Percentiles rank a stretch among this genome's conserved stretches.
Conservation (phyloP, 371 early-diverging fungal genomes). For the Apophysomyces ossiformis region DNA sequence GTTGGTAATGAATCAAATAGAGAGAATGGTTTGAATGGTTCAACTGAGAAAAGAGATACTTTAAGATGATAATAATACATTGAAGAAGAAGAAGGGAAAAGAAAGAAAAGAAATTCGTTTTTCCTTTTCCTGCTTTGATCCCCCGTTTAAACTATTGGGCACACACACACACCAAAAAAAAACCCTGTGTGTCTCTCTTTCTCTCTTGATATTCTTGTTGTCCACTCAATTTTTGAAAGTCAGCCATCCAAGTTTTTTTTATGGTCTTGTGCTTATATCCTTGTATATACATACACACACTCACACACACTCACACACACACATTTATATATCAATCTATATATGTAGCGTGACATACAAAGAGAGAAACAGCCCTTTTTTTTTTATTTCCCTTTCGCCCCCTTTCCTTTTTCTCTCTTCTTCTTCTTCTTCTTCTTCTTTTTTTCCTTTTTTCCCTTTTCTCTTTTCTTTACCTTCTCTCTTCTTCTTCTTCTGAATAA, state of each 20-base stretch:
- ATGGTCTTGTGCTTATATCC: background rate
- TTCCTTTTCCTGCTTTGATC: too few relatives aligned
- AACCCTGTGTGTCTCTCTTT: too few relatives aligned
- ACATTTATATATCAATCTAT: too few relatives aligned
- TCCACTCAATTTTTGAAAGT: background rate
- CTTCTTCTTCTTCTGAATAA: background rate
- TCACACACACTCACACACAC: too few relatives aligned
- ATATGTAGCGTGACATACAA: background rate
- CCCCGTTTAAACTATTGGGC: background rate
- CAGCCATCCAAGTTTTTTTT: constrained; percentile 8
- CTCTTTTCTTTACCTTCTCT: background rate
- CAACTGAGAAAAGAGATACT: constrained; percentile 38
- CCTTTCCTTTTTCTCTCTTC: too few relatives aligned
- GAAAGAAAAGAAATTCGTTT: background rate
- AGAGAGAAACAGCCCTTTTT: background rate
- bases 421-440: background rate
- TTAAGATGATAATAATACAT: constrained; percentile 53
- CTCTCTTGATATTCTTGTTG: too few relatives aligned
- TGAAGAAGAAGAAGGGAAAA: constrained; percentile 8
- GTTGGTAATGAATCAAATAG: constrained; percentile 18
- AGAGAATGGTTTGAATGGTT: background rate
- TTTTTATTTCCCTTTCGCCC: constrained; percentile 2
- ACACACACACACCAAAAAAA: background rate
- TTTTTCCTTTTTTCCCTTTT: constrained; percentile 11
- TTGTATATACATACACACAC: too few relatives aligned